Base-by-base conservation (phyloP, 805 yeast species). In the Candida andamanensis region DNA sequence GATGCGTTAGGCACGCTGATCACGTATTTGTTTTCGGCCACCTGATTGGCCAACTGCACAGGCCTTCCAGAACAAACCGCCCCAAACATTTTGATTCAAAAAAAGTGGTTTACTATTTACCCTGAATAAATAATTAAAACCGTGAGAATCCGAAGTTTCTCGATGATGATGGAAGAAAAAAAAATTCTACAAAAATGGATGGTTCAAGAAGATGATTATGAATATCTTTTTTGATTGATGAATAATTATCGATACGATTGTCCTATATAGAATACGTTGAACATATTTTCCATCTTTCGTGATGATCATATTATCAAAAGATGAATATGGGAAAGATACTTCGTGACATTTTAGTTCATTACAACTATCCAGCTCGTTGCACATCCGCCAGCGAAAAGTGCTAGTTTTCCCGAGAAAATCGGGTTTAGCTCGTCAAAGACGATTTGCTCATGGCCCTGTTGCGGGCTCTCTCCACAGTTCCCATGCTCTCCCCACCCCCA, bases 401-500 rank as follows among this genome's bases (percentile, higher is more conserved):
- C 49, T 3, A 69, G 61, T 14, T 24, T 6, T 2, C 48, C 52
- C 6, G 31, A 29, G 42, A 63, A 61, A 3, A 69, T 22, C 6
- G 31, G 35, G 33, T 69, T 69, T 14, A 68, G 41, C 26, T 55
- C 47, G 37, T 54, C 57, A 37, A 56, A 66, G 3, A 67, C 60
- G 28, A 60, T 71, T 29, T 31, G 58, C 22, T 36, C 53, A 3
- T 42, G 29, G 13, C 29, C 31, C 28, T 23, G 32, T 9, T 16
- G 12, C 3, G 26, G 23, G 14, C 42, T 32, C 2, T 13, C 17
- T 0, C 95, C 95, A 58, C 97, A 90, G 51, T 90, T 90, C 0
- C 98, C 98, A 55, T 90, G 98, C 49, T 92, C 97, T 10, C 96
- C 97, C 98, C 98, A 90, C 1, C 98, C 98, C 97, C 97, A 92